Conservation (phyloP, 2,329 filamentous ascomycete genomes). For the Penicillium sp. region DNA sequence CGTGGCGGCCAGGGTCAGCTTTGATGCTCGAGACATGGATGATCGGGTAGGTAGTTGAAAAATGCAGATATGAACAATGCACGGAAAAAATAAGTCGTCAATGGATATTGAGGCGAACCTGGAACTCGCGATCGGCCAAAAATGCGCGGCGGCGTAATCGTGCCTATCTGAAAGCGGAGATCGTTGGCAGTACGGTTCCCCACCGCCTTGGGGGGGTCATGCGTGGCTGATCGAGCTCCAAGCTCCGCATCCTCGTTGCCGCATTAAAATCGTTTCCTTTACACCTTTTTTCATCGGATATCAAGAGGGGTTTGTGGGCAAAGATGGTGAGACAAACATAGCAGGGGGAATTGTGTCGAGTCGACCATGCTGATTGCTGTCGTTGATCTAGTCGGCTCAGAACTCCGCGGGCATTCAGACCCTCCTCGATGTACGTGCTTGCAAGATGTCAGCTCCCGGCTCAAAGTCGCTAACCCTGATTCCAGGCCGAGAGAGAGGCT, state of each 20-base stretch:
- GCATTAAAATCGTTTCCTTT: slow-evolving; percentile 20
- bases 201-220: slow-evolving; percentile 40
- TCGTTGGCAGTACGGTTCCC: slow-evolving; percentile 36
- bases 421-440: slow-evolving; percentile 82
- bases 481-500: slow-evolving; percentile 91
- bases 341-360: neutral
- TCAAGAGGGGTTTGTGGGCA: slow-evolving; percentile 16
- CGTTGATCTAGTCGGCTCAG: slow-evolving; percentile 76
- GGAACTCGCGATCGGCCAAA: slow-evolving; percentile 5
- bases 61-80: neutral
- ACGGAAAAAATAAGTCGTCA: neutral
- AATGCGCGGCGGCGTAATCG: slow-evolving; percentile 31
- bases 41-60: neutral
- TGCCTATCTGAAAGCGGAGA: slow-evolving; percentile 34
- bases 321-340: slow-evolving; percentile 35
- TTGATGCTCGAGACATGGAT: slow-evolving; percentile 87
- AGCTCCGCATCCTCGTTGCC: slow-evolving; percentile 35
- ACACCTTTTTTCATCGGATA: slow-evolving; percentile 12
- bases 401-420: slow-evolving; percentile 99
- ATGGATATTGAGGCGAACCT: slow-evolving; percentile 2
- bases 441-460: neutral
- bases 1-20: slow-evolving; percentile 79
- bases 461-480: slow-evolving; percentile 18
- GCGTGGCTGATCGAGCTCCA: slow-evolving; percentile 36
- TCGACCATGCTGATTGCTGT: slow-evolving; percentile 11